These are phyloP conservation scores for Moniliella sp. DNA, from an alignment of 1,284 basidiomycete genomes.

Conservation along the genomic window DNA sequence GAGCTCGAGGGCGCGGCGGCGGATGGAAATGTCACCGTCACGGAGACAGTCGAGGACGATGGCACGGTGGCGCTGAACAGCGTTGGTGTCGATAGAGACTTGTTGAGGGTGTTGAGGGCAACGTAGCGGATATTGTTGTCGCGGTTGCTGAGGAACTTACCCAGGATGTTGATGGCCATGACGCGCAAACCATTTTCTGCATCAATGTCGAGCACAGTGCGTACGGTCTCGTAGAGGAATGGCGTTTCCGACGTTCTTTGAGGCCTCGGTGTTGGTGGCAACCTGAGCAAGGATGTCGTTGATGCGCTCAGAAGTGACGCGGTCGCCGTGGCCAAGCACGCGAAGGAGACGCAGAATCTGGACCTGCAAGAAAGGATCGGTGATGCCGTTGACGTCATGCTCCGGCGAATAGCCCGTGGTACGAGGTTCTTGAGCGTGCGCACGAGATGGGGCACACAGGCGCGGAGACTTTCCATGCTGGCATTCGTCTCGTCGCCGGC, in stretches of 20 bases:
- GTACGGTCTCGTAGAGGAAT: conserved; percentile 93
- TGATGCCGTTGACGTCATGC: conserved; percentile 97
- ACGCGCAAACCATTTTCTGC: conserved; percentile 84
- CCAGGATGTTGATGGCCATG: conserved; percentile 98
- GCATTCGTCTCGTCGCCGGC: conserved; percentile 45
- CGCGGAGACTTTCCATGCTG: conserved; percentile 61
- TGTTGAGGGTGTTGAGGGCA: conserved; percentile 90
- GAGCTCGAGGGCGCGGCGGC: conserved; percentile 79
- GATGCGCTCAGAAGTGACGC: conserved; percentile 77
- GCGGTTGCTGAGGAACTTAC: conserved; percentile 88
- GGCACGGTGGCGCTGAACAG: conserved; percentile 88
- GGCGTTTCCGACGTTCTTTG: conserved; percentile 93
- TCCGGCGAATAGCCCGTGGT: conserved; percentile 95
- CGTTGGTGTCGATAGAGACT: conserved; percentile 91
- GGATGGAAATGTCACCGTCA: conserved; percentile 94
- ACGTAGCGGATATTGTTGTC: conserved; percentile 99
- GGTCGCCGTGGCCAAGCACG: conserved; percentile 63
- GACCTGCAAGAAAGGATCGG: conserved; percentile 91
- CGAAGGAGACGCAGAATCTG: conserved; percentile 85
- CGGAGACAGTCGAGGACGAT: conserved; percentile 93
- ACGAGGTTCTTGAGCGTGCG: conserved; percentile 84
- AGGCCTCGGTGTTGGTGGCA: conserved; percentile 89
- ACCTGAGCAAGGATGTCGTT: conserved; percentile 97
- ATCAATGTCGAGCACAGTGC: conserved; percentile 92
- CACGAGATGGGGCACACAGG: conserved; percentile 80